Base-by-base conservation (phyloP, 2,329 filamentous ascomycete genomes). In the Atkinsonella texensis region DNA sequence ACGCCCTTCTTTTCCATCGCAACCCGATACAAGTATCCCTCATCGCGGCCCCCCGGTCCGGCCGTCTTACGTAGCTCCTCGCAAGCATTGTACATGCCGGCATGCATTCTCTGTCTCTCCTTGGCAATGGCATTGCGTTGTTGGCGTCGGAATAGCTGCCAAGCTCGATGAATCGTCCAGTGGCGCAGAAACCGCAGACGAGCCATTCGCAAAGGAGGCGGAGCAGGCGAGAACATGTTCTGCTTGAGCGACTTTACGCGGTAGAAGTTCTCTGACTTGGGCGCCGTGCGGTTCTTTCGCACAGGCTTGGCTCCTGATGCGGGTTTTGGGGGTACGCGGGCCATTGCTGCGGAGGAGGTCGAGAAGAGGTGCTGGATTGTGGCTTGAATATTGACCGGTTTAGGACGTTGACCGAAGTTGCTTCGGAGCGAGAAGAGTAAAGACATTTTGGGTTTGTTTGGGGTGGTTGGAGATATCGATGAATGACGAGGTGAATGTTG, bases 131-230 rank as follows among this genome's bases (percentile, higher is more conserved):
- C 70, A 57, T 78, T 74, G 47, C 83, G 82, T 61, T 83, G 77
- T 65, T 86, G 79, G 59, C 83, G 78, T 61, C 84, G 82, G 70
- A 85, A 85, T 32, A 97, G 76, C 62, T 87, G 77, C 89, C 90
- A 97, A 20, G 91, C 91, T 60, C 93, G 89, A 75, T 97, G 90
- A 69, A 98, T 97, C 49, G 93, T 97, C 93, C 93, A 98, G 76
- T 98, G 93, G 46, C 93, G 87, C 57, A 98, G 82, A 69, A 83
- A 80, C 52, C 93, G 84, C 68, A 85, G 86, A 60, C 91, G 89
- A 41, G 82, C 89, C 79, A 97, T 90, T 61, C 89, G 85, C 57
- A 98, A 80, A 1, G 93, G 90, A 0, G 79, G 71, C 5, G 77
- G 77, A 1, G 74, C 71, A n/a, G 65, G 66, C 32, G 73, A 72